Percentiles rank a stretch among this genome's conserved stretches.
Conservation (phyloP, 441 rosid species). For the Erysimum cheiri region DNA sequence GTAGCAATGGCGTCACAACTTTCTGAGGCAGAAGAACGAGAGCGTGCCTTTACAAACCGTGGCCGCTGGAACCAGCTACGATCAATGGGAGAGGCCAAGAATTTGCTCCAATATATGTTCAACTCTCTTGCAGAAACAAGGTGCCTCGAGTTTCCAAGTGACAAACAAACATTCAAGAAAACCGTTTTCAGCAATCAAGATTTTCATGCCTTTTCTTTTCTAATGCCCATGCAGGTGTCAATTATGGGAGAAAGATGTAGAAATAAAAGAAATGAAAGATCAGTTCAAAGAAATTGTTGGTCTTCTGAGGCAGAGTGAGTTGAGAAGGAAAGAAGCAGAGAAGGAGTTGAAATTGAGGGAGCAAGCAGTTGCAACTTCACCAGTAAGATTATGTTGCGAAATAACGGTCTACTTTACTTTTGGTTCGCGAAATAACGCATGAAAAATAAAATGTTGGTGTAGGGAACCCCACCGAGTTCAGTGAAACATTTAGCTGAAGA, state of each 20-base stretch:
- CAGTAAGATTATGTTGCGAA: slow-evolving; percentile 48
- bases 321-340: slow-evolving; percentile 77
- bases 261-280: slow-evolving; percentile 93
- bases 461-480: slow-evolving; percentile 69
- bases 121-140: slow-evolving; percentile 87
- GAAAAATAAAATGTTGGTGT: slow-evolving; percentile 37
- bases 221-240: slow-evolving; percentile 65
- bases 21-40: slow-evolving; percentile 98
- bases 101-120: slow-evolving; percentile 93
- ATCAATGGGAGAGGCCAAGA: slow-evolving; percentile 98
- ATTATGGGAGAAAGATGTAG: slow-evolving; percentile 88
- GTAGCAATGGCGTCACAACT: slow-evolving; percentile 99
- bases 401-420: background rate
- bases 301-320: slow-evolving; percentile 77
- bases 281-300: slow-evolving; percentile 89
- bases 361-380: slow-evolving; percentile 69
- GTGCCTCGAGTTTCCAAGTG: slow-evolving; percentile 46
- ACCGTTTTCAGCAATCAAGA: background rate
- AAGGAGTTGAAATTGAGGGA: slow-evolving; percentile 86
- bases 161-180: background rate
- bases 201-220: slow-evolving; percentile 14
- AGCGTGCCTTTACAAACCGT: slow-evolving; percentile 81
- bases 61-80: slow-evolving; percentile 99
- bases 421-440: background rate
- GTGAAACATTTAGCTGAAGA: slow-evolving; percentile 72